Evolutionary conservation across 1,139 yeast genomes (phyloP), one percentile per base, ranked within the genome.

Genomic region (Debaryomyces coudertii): DNA sequence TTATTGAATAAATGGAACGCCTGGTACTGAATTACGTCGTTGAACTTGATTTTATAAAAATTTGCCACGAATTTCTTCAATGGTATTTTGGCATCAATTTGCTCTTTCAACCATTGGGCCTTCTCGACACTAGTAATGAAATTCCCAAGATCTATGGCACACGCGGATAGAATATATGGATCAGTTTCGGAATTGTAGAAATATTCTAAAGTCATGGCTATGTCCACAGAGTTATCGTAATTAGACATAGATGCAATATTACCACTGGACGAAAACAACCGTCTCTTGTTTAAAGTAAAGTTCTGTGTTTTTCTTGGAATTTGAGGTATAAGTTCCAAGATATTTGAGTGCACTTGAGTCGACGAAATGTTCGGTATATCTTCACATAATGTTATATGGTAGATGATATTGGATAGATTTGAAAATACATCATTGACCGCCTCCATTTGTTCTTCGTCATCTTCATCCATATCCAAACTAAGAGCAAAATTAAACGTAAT

Each of bases 11-110:
- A 52, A 53, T 73, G 79, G 37, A 69, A 56, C 1, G 70, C 62
- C 53, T 75, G 80, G 39, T 61, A 61, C 49, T 71, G 77, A 3
- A 75, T 60, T 4, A 73, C 62, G 52, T 75, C 79, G 20, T 58
- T 60, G 46, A 70, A 62, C 2, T 47, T 53, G 33, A 53, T 50
- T 18, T 52, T 44, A 45, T 70, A 62, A 41, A 68, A 61, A 4
- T 48, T 42, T 5, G 42, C 34, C 22, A 67, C 48, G 24, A 71
- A 65, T 2, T 33, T 30, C 8, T 46, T 42, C 7, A 62, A 37
- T 4, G 55, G 45, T 12, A 47, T 44, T 2, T 40, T 39, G 2
- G 41, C 30, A 7, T 46, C 53, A 4, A 66, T 50, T 7, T 49
- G 7, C 1, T 12, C 27, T 5, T 49, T 24, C 4, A 70, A 58